Evolutionary conservation across 2,329 filamentous ascomycete species (phyloP).

Genomic region (Rutstroemia sp.): DNA sequence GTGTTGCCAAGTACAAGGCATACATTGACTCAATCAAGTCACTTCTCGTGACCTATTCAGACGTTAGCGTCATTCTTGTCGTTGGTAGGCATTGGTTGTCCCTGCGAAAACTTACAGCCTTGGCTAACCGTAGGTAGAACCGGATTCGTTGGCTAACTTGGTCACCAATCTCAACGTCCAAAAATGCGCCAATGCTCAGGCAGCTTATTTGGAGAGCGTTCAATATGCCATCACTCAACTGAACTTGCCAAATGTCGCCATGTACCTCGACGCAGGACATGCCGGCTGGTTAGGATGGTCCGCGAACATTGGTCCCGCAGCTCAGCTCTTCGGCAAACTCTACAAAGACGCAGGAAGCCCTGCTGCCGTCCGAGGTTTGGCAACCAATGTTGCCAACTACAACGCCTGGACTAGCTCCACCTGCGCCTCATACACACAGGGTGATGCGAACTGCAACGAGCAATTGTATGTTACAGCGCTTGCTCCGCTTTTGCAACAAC

Average conservation of each 20-base stretch:
- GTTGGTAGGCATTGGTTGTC: conserved; percentile 33
- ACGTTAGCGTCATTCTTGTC: conserved; percentile 40
- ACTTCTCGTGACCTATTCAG: conserved; percentile 45
- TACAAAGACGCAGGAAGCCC: conserved; percentile 41
- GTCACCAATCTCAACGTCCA: conserved; percentile 50
- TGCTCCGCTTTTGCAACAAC: conserved; percentile 38
- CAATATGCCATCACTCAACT: conserved; percentile 49
- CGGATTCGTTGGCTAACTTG: conserved; percentile 55
- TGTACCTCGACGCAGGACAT: conserved; percentile 58
- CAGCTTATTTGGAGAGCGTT: conserved; percentile 47
- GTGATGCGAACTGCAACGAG: conserved; percentile 46
- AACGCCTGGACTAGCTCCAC: conserved; percentile 43
- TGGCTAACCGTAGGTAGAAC: conserved; percentile 34
- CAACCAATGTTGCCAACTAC: conserved; percentile 53
- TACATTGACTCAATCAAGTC: conserved; percentile 48
- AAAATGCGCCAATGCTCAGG: conserved; percentile 46
- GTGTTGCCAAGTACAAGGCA: conserved; percentile 42
- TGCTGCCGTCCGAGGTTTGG: conserved; percentile 42
- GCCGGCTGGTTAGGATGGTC: conserved; percentile 59
- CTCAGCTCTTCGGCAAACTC: conserved; percentile 39
- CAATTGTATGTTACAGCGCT: conserved; percentile 44
- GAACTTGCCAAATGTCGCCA: conserved; percentile 53
- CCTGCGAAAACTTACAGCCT: not conserved
- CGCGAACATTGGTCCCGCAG: conserved; percentile 47
- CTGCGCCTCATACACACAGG: conserved; percentile 34